Evolutionary conservation across 2,329 filamentous ascomycete species (phyloP), one percentile per base, ranked within the genome.

Genomic region (Verticillium klebahnii): DNA sequence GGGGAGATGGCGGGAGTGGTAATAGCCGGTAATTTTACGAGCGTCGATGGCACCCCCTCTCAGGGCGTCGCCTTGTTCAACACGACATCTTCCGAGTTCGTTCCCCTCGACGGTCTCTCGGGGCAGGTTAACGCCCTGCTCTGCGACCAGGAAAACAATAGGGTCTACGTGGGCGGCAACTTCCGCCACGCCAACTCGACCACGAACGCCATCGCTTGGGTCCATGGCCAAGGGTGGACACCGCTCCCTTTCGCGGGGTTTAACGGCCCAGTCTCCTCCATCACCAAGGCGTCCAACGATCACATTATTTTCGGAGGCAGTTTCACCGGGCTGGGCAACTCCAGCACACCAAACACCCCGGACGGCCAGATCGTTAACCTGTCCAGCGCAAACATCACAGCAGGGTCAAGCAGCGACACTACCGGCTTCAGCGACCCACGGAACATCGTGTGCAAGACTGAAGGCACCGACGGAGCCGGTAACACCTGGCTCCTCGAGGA

Each of bases 11-110:
- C 85, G n/a, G 89, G 90, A 50, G 85, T 98, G 32, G 85, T 98
- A 57, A 84, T 99, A 17, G 95, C 91, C 61, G 95, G 95, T 57
- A 98, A 98, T 78, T 99, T 99, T 73, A 98, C 95, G 36, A 96
- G 92, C 73, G 78, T 99, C 65, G 91, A 89, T 63, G 88, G 88
- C 62, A 83, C 89, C 61, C 79, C 91, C 70, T 92, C 93, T 2
- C 87, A 87, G 60, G 91, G 91, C 55, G 86, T 96, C 61, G 95
- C 93, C 29, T 74, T 96, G 56, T 93, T 93, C 77, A 86, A 97
- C 72, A 86, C 91, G 3, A 85, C 86, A 66, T 89, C 87, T 5
- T 86, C 86, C 55, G 75, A 84, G 40, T 82, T 97, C 58, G 89
- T 86, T 1, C 83, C 92, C n/a, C 77, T 97, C 45, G 77, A 85